A percentile compares a stretch with the other conserved stretches of the same genome.
phyloP scores from a whole-genome alignment of 2,329 filamentous ascomycete species.

The Colletotrichum lini region DNA sequence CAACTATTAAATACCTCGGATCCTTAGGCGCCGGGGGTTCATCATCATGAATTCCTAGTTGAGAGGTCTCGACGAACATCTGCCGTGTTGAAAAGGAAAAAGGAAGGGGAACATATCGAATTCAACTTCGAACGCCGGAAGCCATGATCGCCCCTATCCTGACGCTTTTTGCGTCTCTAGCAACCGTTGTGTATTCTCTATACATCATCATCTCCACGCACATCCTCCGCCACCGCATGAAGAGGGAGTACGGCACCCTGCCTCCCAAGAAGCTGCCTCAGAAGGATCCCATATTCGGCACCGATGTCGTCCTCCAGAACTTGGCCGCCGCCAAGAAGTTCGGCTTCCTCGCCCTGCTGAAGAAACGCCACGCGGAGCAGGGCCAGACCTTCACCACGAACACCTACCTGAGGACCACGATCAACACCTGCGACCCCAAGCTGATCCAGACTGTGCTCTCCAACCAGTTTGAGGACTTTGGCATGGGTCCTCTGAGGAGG shows the following conservation, averaged over 20 bases:
- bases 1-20: too few species aligned
- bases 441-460: constrained; percentile 71
- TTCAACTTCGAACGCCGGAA: background rate
- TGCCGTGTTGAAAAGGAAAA: too few species aligned
- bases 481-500: constrained; percentile 55
- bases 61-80: too few species aligned
- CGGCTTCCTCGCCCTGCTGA: constrained; percentile 21
- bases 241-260: constrained; percentile 25
- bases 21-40: too few species aligned
- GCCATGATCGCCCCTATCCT: constrained; percentile 21
- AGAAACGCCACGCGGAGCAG: constrained; percentile 18
- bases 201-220: constrained; percentile 27
- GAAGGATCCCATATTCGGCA: constrained; percentile 24
- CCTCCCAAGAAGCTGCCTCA: constrained; percentile 27
- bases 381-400: constrained; percentile 32
- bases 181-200: constrained; percentile 20
- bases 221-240: constrained; percentile 29
- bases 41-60: too few species aligned
- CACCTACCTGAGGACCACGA: constrained; percentile 26
- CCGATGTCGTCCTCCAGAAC: constrained; percentile 24
- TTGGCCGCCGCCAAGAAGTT: constrained; percentile 26
- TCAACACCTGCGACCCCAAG: constrained; percentile 58
- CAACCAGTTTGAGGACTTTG: constrained; percentile 66
- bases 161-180: constrained; percentile 23
- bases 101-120: too few species aligned